Evolutionary conservation across 768 basidiomycete species (phyloP), one percentile per base, ranked within the genome.

Genomic region (Pulveroboletus sp.): DNA sequence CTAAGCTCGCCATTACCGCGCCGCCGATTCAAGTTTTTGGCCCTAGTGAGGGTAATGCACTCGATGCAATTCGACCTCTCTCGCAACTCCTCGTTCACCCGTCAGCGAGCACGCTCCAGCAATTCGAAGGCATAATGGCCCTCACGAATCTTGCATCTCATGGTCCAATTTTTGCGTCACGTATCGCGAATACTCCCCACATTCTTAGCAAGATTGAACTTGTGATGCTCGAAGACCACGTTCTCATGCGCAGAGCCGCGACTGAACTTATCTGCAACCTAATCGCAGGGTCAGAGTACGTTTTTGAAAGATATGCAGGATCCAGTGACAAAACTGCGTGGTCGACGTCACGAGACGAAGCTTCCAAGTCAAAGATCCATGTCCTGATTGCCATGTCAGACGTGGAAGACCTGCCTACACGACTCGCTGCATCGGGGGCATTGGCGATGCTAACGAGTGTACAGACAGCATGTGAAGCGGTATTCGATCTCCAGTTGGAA

Each of bases 101-200:
- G 1, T 76, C 80, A 0, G 79, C 90, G 8, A 83, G 71, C 40
- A 77, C 88, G 31, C 72, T 98, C 6, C 92, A 96, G 62, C 79
- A 79, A 36, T 99, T 99, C 60, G 96, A 99, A 67, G 83, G 84
- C 4, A 74, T 94, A 58, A 97, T 98, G 95, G 94, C 93, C 1
- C 75, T 99, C 46, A 99, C 96, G 8, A 99, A 99, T 65, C 71
- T 98, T 38, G 85, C 95, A 0, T 93, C 93, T 15, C 77, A 89
- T 45, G 80, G 79, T 43, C 71, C 82, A 0, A 78, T 81, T 28
- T 66, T 84, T 8, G 83, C 89, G 3, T 73, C 78, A 17, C 80
- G 85, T 40, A 79, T 96, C 42, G 84, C 83, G 2, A 72, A 73
- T 39, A 73, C 76, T 0, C 76, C 82, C 8, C 81, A 80, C 3